Percentiles rank a stretch among this genome's conserved stretches.
Conservation (phyloP, 164 flowering plant genomes). For the Brasenia schreberi region DNA sequence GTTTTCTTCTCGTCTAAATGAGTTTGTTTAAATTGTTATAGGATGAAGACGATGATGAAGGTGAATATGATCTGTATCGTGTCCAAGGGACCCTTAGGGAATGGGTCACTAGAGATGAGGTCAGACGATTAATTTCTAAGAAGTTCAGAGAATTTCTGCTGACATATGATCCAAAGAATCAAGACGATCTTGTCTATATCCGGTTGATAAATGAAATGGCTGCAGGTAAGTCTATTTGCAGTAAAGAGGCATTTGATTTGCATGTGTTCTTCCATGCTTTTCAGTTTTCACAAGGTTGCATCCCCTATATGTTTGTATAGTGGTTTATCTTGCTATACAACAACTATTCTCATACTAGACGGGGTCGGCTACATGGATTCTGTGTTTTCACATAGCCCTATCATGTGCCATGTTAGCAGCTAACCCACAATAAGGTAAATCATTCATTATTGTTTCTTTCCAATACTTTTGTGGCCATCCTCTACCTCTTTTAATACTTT, state of each 20-base stretch:
- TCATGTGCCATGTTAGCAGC: too few species aligned
- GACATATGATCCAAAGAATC: constrained; percentile 63
- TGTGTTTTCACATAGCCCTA: too few species aligned
- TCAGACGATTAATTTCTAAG: constrained; percentile 82
- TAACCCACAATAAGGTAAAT: too few species aligned
- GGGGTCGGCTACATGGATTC: too few species aligned
- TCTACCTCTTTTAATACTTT: too few species aligned
- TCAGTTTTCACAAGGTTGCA: too few species aligned
- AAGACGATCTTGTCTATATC: constrained; percentile 56
- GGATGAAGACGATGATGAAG: constrained; percentile 73
- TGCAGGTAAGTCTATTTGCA: constrained; percentile 27
- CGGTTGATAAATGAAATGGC: constrained; percentile 93
- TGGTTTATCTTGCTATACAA: not conserved
- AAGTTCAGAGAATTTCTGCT: constrained; percentile 80
- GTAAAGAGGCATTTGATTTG: not conserved
- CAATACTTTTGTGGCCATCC: too few species aligned
- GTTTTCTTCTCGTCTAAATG: too few species aligned
- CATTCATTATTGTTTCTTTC: too few species aligned
- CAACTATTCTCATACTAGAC: too few species aligned
- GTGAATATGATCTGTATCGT: constrained; percentile 75
- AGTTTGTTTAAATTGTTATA: constrained; percentile 5
- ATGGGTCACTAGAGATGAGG: constrained; percentile 99
- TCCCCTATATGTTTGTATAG: not conserved
- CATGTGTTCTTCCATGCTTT: not conserved
- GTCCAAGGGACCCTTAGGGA: constrained; percentile 95